Evolutionary conservation across 176 grass and related monocot genomes (phyloP), one percentile per base, ranked within the genome.

Genomic region (Aegilops umbellulata): DNA sequence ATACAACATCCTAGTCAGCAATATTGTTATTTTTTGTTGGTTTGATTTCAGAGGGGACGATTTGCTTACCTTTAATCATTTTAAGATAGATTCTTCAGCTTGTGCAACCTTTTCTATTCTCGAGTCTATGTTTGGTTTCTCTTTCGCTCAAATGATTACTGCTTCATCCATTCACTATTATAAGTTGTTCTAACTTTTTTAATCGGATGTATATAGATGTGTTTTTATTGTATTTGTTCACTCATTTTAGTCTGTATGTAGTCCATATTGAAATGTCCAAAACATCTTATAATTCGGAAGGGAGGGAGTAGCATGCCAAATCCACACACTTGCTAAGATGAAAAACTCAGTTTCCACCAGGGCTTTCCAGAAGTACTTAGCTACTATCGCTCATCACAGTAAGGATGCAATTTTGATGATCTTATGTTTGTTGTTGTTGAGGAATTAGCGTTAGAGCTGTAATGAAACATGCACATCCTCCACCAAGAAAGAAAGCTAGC

Each of bases 401-500:
- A 73, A 58, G 67, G 41, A 38, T 20, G 58, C 31, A 42, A 5
- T 25, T 74, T 27, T 26, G 13, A 39, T 46, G 65, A 41, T 34
- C 47, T 76, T 85, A 35, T 81, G 10, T 20, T 30, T 11, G 74
- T 16, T 23, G n/a, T 44, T 60, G 23, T 32, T 75, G 68, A 60
- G 31, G 20, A 80, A 34, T 32, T 60, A 75, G 34, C 80, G 67
- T 66, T 80, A 41, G 67, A 47, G 35, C 34, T 68, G 47, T 27
- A 80, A 25, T 35, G 44, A 80, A 89, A 67, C 69, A 12, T 3
- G 4, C 68, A 75, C 71, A 77, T 68, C 49, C 38, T 86, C 64
- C 83, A 78, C 88, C 39, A 46, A 76, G 35, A 58, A 74, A 51
- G n/a, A 78, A 89, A 89, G 83, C 22, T 17, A n/a, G 31, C 23